Evolutionary conservation across 768 basidiomycete genomes (phyloP).

Genomic region (Guyanaporus albipodus): DNA sequence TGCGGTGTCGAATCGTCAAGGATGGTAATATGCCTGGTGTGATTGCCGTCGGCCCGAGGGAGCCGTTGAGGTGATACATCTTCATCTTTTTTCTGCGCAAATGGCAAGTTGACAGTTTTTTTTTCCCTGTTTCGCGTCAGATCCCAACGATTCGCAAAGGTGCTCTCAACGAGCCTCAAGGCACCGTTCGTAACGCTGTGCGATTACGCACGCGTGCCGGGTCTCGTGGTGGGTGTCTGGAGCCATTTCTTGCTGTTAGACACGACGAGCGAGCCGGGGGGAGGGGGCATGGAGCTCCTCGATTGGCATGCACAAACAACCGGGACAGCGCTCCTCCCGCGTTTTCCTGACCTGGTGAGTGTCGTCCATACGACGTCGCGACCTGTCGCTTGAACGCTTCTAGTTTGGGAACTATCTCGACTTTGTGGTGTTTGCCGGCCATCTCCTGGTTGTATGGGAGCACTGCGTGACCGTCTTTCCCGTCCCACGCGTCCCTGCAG

Average conservation of each 20-base stretch:
- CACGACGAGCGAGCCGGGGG: slow-evolving; percentile 13
- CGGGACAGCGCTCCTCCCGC: slow-evolving; percentile 25
- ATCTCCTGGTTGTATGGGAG: slow-evolving; percentile 29
- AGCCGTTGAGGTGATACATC: slow-evolving; percentile 4
- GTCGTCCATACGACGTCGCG: not conserved
- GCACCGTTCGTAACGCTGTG: slow-evolving; percentile 22
- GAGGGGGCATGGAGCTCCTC: slow-evolving; percentile 26
- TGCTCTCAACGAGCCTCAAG: slow-evolving; percentile 16
- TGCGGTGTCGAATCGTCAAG: slow-evolving; percentile 21
- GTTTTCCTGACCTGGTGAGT: slow-evolving; percentile 21
- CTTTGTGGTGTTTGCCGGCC: slow-evolving; percentile 21
- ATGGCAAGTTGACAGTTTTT: not conserved
- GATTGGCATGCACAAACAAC: slow-evolving; percentile 25
- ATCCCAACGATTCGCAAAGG: slow-evolving; percentile 14
- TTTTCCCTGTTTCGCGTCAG: not conserved
- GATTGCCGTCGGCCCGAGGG: slow-evolving; percentile 21
- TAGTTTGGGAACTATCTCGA: slow-evolving; percentile 27
- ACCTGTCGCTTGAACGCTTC: not conserved
- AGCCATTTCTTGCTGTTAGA: slow-evolving; percentile 23
- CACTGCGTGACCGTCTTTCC: slow-evolving; percentile 25
- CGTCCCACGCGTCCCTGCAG: slow-evolving; percentile 19
- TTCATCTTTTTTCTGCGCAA: not conserved
- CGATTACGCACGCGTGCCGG: slow-evolving; percentile 22
- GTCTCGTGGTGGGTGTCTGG: slow-evolving; percentile 23
- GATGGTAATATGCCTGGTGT: slow-evolving; percentile 13